phyloP scores from a whole-genome alignment of 768 basidiomycete species.

The Fibroporia radiculosa region DNA sequence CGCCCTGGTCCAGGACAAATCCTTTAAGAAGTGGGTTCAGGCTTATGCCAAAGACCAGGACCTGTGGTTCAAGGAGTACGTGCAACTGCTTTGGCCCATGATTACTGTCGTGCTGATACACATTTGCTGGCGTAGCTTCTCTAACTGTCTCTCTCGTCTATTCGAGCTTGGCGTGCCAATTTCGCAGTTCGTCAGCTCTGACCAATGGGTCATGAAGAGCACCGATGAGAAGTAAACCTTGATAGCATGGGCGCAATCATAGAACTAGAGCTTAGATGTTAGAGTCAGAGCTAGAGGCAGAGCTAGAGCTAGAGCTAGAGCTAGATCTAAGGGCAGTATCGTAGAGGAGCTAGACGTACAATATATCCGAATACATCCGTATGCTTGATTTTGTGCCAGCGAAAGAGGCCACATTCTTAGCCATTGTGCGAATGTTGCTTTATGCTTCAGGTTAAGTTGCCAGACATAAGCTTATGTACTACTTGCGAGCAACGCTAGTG shows the following conservation, averaged over 20 bases:
- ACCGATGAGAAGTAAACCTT: conserved; percentile 29
- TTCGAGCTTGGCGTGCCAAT: conserved; percentile 92
- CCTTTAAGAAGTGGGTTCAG: conserved; percentile 83
- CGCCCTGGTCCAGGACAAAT: conserved; percentile 82
- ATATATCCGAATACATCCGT: too few relatives aligned
- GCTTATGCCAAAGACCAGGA: conserved; percentile 81
- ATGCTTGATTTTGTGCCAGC: too few relatives aligned
- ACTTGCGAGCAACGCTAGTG: too few relatives aligned
- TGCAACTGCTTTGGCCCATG: conserved; percentile 10
- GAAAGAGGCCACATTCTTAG: too few relatives aligned
- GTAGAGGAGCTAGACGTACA: too few relatives aligned
- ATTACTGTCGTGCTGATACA: conserved; percentile 4
- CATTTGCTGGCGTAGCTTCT: conserved; percentile 53
- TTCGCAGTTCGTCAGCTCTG: conserved; percentile 62
- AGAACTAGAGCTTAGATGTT: conserved; percentile 6
- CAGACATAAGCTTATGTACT: too few relatives aligned
- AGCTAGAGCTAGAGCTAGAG: background rate
- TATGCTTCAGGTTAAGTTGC: too few relatives aligned
- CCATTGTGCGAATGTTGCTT: too few relatives aligned
- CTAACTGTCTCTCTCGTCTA: conserved; percentile 65
- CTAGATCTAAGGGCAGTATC: too few relatives aligned
- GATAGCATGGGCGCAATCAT: background rate
- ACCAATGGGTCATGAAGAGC: conserved; percentile 69
- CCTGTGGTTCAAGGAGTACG: conserved; percentile 92
- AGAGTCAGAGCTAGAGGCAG: background rate